phyloP scores from a whole-genome alignment of 2,329 filamentous ascomycete genomes.

The Bipolaris oryzae region DNA sequence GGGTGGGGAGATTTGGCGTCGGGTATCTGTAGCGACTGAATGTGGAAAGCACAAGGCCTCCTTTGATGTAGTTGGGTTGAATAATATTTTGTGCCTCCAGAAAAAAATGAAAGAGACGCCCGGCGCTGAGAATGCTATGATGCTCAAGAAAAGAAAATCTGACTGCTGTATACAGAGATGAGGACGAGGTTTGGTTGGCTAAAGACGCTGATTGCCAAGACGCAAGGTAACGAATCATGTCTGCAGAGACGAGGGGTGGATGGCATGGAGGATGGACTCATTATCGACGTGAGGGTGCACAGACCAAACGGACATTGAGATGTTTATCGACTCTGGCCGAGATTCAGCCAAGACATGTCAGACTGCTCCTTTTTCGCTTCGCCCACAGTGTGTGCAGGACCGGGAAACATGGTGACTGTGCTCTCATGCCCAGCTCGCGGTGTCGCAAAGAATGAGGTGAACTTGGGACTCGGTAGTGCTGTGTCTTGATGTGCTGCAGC shows the following conservation, averaged over 20 bases:
- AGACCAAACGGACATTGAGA: background rate
- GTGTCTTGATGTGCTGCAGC: constrained; percentile 15
- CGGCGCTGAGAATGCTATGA: constrained; percentile 40
- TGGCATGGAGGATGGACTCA: constrained; percentile 14
- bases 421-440: constrained; percentile 65
- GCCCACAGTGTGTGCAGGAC: constrained; percentile 20
- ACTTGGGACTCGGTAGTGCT: constrained; percentile 56
- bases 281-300: constrained; percentile 8
- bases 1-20: constrained; percentile 26
- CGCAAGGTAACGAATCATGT: constrained; percentile 13
- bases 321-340: constrained; percentile 56
- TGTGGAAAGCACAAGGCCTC: constrained; percentile 27
- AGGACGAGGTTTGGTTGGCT: constrained; percentile 22
- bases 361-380: constrained; percentile 39
- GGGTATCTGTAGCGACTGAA: constrained; percentile 48
- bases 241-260: constrained; percentile 12
- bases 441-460: constrained; percentile 52
- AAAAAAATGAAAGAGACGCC: constrained; percentile 23
- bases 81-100: background rate
- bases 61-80: constrained; percentile 7
- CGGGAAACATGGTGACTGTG: constrained; percentile 45
- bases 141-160: constrained; percentile 29
- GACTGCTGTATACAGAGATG: constrained; percentile 20
- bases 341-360: constrained; percentile 84
- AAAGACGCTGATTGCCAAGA: constrained; percentile 30